A percentile compares a stretch with the other conserved stretches of the same genome.
Conservation (phyloP, 2,329 filamentous ascomycete species). For the Rhexocercosporidium sp. region DNA sequence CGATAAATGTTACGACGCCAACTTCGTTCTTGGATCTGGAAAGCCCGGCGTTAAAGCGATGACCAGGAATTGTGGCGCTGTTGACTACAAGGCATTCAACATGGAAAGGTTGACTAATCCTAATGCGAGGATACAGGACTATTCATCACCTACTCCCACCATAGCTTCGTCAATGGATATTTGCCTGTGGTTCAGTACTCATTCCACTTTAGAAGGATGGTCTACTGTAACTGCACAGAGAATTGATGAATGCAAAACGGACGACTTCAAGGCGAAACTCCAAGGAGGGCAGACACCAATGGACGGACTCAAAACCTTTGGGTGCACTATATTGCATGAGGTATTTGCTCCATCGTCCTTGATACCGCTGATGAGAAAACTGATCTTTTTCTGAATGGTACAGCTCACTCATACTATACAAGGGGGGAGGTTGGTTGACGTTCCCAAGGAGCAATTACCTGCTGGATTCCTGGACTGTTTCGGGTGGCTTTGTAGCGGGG, state of each 20-base stretch:
- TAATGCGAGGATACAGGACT: background rate
- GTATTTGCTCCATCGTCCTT: background rate
- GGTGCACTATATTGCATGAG: constrained; percentile 6
- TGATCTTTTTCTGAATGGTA: too few relatives aligned
- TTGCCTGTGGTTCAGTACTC: background rate
- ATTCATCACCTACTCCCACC: background rate
- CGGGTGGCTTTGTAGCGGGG: background rate
- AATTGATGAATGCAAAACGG: constrained; percentile 4
- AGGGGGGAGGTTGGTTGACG: background rate
- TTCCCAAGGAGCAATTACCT: background rate
- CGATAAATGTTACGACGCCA: background rate
- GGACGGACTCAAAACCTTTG: constrained; percentile 3
- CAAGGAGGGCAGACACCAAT: background rate
- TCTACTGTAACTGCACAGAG: background rate
- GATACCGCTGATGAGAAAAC: too few relatives aligned
- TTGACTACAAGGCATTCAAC: background rate
- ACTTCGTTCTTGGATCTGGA: background rate
- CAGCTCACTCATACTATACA: constrained; percentile 6
- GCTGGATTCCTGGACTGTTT: background rate
- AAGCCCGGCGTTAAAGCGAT: background rate
- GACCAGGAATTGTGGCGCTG: background rate
- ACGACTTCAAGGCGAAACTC: background rate
- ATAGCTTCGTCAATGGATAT: constrained; percentile 2
- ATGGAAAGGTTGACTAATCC: background rate
- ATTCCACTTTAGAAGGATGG: background rate